Conservation (phyloP, 768 basidiomycete species). For the Cantharellus anzutake region DNA sequence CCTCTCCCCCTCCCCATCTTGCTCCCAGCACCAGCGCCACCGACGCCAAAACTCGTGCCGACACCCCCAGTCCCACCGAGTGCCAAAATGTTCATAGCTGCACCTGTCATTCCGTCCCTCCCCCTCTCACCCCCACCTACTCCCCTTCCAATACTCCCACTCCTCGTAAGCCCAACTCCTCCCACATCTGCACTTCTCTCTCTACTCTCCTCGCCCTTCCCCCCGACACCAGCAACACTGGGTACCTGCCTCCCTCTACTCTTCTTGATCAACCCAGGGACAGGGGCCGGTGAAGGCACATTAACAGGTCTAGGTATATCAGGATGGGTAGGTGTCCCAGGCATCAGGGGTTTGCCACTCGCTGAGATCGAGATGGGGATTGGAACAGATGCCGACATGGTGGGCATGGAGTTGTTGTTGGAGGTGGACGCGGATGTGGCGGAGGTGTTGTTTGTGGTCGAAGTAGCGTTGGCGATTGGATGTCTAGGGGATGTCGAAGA, state of each 20-base stretch:
- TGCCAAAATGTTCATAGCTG: no score
- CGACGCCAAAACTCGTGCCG: no score
- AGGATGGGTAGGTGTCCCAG: neutral
- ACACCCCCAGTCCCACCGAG: no score
- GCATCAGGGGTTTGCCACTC: neutral
- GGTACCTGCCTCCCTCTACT: conserved; percentile 16
- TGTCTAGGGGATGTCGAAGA: neutral
- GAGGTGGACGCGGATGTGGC: neutral
- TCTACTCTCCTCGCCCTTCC: neutral
- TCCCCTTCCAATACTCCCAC: no score
- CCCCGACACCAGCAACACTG: neutral
- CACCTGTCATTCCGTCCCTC: no score
- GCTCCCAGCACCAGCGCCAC: no score
- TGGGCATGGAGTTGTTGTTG: neutral
- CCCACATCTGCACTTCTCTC: no score
- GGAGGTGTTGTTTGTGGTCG: neutral
- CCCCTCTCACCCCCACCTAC: no score
- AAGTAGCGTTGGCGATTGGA: neutral
- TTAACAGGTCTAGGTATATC: neutral
- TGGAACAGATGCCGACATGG: neutral
- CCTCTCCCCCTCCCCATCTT: no score
- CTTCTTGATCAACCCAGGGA: conserved; percentile 15
- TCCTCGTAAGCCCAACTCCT: no score
- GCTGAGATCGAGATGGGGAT: neutral
- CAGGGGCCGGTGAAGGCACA: conserved; percentile 10